phyloP scores from a whole-genome alignment of 2,329 filamentous ascomycete genomes.

The Pseudofabraea citricarpa region DNA sequence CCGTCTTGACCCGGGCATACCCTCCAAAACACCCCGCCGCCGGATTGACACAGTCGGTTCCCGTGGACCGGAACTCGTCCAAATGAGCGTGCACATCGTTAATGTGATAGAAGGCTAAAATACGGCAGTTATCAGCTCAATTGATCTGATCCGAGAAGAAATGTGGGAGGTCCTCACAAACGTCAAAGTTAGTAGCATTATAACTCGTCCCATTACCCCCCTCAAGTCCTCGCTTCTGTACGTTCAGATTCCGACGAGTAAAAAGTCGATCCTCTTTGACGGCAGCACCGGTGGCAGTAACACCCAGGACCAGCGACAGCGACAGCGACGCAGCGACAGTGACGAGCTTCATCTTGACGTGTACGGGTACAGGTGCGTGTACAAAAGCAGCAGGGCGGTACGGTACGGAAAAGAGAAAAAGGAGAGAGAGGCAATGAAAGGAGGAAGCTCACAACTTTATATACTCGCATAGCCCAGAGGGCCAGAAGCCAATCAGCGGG shows the following conservation, averaged over 20 bases:
- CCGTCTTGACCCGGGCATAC: constrained; percentile 58
- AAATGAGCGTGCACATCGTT: constrained; percentile 66
- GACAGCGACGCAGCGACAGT: not conserved
- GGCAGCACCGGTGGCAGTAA: no score
- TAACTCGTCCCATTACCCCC: constrained; percentile 47
- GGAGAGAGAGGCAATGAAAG: not conserved
- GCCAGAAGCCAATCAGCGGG: not conserved
- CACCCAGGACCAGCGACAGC: not conserved
- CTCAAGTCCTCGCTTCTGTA: no score
- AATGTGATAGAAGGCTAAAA: constrained; percentile 58
- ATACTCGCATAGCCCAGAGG: not conserved
- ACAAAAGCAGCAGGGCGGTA: not conserved
- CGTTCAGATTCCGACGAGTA: constrained; percentile 38
- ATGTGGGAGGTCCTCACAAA: constrained; percentile 27
- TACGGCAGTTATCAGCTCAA: not conserved
- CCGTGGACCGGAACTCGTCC: constrained; percentile 56
- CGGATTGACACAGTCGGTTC: constrained; percentile 55
- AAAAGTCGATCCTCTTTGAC: constrained; percentile 41
- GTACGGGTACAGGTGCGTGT: not conserved
- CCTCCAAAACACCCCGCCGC: constrained; percentile 57
- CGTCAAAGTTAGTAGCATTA: constrained; percentile 45
- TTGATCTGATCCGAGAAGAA: not conserved
- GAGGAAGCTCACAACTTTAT: not conserved
- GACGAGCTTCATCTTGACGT: not conserved
- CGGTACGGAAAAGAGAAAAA: not conserved